Conservation (phyloP, 2,329 filamentous ascomycete genomes). For the Penicillium sp. region DNA sequence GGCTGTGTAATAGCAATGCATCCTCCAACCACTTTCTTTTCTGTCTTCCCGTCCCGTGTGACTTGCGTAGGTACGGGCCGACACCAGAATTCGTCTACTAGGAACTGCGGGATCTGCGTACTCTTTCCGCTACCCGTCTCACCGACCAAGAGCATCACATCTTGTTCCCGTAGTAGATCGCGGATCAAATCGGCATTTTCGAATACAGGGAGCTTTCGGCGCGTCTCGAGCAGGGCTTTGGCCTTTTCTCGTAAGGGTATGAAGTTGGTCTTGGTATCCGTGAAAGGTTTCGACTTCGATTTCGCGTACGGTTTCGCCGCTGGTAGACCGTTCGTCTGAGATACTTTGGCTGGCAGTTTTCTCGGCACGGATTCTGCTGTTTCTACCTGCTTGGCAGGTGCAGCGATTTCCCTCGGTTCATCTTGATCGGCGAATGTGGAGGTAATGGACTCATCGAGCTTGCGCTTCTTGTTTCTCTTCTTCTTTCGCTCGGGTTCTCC, state of each 20-base stretch:
- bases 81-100: conserved; percentile 79
- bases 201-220: conserved; percentile 79
- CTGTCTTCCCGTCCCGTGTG: conserved; percentile 21
- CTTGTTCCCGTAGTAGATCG: conserved; percentile 58
- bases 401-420: not conserved
- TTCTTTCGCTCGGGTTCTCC: conserved; percentile 18
- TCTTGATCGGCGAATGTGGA: conserved; percentile 7
- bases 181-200: conserved; percentile 68
- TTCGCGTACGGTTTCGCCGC: conserved; percentile 11
- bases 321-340: not conserved
- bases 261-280: conserved; percentile 25
- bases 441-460: conserved; percentile 26
- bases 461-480: conserved; percentile 33
- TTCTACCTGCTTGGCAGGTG: not conserved
- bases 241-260: conserved; percentile 44
- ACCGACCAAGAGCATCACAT: conserved; percentile 81
- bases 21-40: conserved; percentile 59
- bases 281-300: conserved; percentile 13
- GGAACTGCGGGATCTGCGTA: conserved; percentile 91
- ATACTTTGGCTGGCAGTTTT: not conserved
- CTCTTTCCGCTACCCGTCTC: conserved; percentile 97
- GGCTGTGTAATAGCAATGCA: conserved; percentile 94
- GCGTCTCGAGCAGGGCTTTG: conserved; percentile 47
- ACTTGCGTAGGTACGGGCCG: conserved; percentile 55
- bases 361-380: not conserved